Evolutionary conservation across 306 rosid genomes (phyloP).

Genomic region (Lathyrus oleraceus): DNA sequence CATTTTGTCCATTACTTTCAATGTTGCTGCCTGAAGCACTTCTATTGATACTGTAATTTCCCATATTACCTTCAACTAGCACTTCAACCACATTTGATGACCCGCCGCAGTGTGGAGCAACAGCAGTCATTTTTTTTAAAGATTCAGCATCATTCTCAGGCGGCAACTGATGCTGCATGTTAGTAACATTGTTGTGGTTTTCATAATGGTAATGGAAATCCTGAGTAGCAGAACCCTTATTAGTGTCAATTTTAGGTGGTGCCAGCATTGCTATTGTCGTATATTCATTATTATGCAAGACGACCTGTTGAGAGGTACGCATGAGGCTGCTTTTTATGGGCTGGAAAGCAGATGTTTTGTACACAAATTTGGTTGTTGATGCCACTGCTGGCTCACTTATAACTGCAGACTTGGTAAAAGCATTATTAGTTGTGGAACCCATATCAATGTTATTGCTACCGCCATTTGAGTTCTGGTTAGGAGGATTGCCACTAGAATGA

Average conservation of each 20-base stretch:
- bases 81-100: slow-evolving; percentile 62
- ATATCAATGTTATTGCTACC: slow-evolving; percentile 71
- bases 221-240: slow-evolving; percentile 45
- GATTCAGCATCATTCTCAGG: slow-evolving; percentile 52
- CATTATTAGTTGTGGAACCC: slow-evolving; percentile 72
- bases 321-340: slow-evolving; percentile 46
- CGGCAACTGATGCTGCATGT: slow-evolving; percentile 45
- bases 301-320: slow-evolving; percentile 47
- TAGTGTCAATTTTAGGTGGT: slow-evolving; percentile 49
- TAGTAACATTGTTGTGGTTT: slow-evolving; percentile 39
- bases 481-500: slow-evolving; percentile 66
- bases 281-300: slow-evolving; percentile 42
- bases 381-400: slow-evolving; percentile 52
- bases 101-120: slow-evolving; percentile 66
- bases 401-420: slow-evolving; percentile 51
- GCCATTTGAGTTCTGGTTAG: slow-evolving; percentile 63
- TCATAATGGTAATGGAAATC: slow-evolving; percentile 48
- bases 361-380: slow-evolving; percentile 52
- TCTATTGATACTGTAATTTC: slow-evolving; percentile 59
- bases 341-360: slow-evolving; percentile 62
- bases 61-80: slow-evolving; percentile 58
- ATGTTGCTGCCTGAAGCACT: slow-evolving; percentile 80
- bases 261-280: slow-evolving; percentile 39
- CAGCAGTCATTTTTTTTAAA: slow-evolving; percentile 55
- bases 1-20: slow-evolving; percentile 78